Base-by-base conservation (phyloP, 768 basidiomycete genomes). In the Cystofilobasidium ferigula region DNA sequence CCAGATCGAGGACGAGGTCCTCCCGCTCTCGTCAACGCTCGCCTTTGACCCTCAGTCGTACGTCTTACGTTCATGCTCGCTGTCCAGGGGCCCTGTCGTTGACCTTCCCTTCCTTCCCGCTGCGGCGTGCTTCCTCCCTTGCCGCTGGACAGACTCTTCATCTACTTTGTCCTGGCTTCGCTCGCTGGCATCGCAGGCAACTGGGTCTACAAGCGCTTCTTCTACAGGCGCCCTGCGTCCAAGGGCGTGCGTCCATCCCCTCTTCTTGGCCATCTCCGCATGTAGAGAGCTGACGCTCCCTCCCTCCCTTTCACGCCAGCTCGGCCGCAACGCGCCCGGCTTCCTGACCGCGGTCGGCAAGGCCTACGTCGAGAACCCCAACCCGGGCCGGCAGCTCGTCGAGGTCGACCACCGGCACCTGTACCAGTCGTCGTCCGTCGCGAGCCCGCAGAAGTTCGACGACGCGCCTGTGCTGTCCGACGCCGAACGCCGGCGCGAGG, bases 321-420 rank as follows among this genome's bases (percentile, higher is more conserved):
- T 43, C 42, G 20, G 24, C 58, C 0, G 18, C 20, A n/a, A 45
- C 35, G 22, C 61, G 20, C 47, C 61, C n/a, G 47, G 45, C 61
- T 53, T 36, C 8, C 60, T 61, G 60, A 61, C 24, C 10, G 35
- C 48, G 9, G 42, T 24, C 43, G 36, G 54, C 16, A 9, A 34
- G 45, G 63, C 65, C n/a, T 67, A 59, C 47, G 65, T 67, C 16
- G 59, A 61, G 53, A 67, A 67, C 60, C 65, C 65, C 40, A 67
- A 67, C 60, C 65, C 65, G 12, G 65, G 65, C 28, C 65, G 65
- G 18, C 65, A 67, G 53, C 47, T 67, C 42, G 59, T 67, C 45
- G 65, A 67, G 42, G 58, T 59, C 12, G 65, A 67, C 61, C 58
- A 67, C 65, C 51, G 65, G 43, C 65, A 67, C 61, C 65, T 67